These are phyloP conservation scores for Aspergillus mulundensis DNA, from an alignment of 495 filamentous ascomycete genomes.

Conservation along the genomic window DNA sequence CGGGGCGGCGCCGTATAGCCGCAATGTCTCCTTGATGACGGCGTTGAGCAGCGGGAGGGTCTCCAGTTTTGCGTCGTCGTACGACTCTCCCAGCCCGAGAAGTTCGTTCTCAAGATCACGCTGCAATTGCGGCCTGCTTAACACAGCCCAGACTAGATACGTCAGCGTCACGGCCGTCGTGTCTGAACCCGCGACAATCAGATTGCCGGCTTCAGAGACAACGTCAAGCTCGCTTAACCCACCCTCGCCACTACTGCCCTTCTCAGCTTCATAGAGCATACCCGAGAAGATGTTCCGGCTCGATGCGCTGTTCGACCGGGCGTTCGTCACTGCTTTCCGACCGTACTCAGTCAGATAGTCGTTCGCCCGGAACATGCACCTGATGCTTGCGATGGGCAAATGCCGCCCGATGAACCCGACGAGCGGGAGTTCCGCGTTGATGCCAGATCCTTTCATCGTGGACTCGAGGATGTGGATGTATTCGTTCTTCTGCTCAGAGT, in stretches of 20 bases:
- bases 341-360: constrained; percentile 12
- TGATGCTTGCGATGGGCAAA: constrained; percentile 17
- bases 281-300: constrained; percentile 13
- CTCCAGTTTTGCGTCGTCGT: constrained; percentile 28
- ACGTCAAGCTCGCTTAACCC: constrained; percentile 31
- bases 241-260: constrained; percentile 8
- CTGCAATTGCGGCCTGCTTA: constrained; percentile 20
- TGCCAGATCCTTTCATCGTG: constrained; percentile 10
- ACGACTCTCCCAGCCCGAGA: constrained; percentile 7
- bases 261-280: constrained; percentile 31
- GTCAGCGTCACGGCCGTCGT: constrained; percentile 40
- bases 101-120: constrained; percentile 23
- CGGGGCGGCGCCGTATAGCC: constrained; percentile 44
- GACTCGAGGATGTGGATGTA: constrained; percentile 27
- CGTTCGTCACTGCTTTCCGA: constrained; percentile 8
- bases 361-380: constrained; percentile 14
- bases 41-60: constrained; percentile 40
- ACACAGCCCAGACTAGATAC: constrained; percentile 31
- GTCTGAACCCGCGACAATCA: constrained; percentile 45
- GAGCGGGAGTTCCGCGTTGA: constrained; percentile 13
- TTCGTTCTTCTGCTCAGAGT: constrained; percentile 21
- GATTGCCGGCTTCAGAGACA: constrained; percentile 25
- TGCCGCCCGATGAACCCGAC: constrained; percentile 16
- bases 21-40: constrained; percentile 49
- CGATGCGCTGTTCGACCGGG: background rate